Conservation (phyloP, 495 filamentous ascomycete species). For the Penicillium cosmopolitanum region DNA sequence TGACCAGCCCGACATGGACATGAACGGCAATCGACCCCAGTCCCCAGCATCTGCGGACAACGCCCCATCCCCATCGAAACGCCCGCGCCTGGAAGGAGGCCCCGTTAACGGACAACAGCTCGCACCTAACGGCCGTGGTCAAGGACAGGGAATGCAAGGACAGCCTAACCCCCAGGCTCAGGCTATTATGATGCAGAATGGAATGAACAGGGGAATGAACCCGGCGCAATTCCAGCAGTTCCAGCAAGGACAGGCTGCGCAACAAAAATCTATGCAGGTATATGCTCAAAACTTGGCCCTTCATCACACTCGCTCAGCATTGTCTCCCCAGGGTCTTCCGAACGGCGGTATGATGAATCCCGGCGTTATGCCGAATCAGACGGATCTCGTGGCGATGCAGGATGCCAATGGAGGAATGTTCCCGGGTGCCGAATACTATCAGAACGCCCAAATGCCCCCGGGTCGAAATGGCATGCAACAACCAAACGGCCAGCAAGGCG, state of each 20-base stretch:
- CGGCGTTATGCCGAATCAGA: slow-evolving; percentile 65
- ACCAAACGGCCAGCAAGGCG: slow-evolving; percentile 49
- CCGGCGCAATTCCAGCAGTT: slow-evolving; percentile 78
- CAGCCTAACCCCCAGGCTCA: slow-evolving; percentile 60
- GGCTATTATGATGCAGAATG: slow-evolving; percentile 71
- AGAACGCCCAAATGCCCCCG: slow-evolving; percentile 58
- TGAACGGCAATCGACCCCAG: slow-evolving; percentile 77
- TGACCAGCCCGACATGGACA: slow-evolving; percentile 84
- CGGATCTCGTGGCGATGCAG: slow-evolving; percentile 78
- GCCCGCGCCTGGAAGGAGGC: slow-evolving; percentile 80
- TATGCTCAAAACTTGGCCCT: slow-evolving; percentile 83
- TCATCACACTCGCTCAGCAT: slow-evolving; percentile 67
- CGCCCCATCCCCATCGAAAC: slow-evolving; percentile 88
- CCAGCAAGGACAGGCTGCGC: slow-evolving; percentile 61
- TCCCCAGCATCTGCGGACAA: slow-evolving; percentile 85
- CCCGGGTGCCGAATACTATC: slow-evolving; percentile 66
- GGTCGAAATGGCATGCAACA: slow-evolving; percentile 48
- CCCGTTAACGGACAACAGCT: slow-evolving; percentile 76
- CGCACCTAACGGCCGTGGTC: slow-evolving; percentile 77
- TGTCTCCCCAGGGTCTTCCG: slow-evolving; percentile 72
- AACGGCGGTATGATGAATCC: slow-evolving; percentile 61
- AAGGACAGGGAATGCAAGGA: slow-evolving; percentile 69
- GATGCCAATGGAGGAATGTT: slow-evolving; percentile 63
- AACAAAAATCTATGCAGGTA: slow-evolving; percentile 81
- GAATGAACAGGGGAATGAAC: slow-evolving; percentile 74